These are phyloP conservation scores for Coelastrella sp. DNA, from an alignment of 139 green algal species.

Conservation along the genomic window DNA sequence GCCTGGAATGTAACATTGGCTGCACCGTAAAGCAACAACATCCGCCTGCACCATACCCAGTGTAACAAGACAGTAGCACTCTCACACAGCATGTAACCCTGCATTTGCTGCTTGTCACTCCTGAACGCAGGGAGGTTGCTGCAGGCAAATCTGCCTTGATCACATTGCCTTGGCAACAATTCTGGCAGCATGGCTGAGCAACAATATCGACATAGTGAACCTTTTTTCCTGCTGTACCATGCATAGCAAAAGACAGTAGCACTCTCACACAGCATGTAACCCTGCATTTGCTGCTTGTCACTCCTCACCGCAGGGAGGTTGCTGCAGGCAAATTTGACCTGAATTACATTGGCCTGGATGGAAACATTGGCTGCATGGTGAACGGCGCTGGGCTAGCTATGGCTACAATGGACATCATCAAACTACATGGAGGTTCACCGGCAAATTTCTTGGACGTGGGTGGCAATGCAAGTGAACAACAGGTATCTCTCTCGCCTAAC, in stretches of 20 bases:
- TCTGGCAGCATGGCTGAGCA: no score
- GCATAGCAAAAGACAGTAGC: no score
- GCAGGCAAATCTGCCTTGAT: constrained; percentile 95
- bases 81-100: no score
- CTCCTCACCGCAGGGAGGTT: constrained; percentile 75
- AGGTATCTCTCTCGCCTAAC: no score
- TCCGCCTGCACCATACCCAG: no score
- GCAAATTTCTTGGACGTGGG: constrained; percentile 99
- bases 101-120: no score
- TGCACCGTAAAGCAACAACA: constrained; percentile 92
- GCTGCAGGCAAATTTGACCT: constrained; percentile 93
- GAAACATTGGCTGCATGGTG: constrained; percentile 96
- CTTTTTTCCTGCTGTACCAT: no score
- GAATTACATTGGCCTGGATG: constrained; percentile 99
- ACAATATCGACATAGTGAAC: no score
- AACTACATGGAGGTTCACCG: constrained; percentile 92
- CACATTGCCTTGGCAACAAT: constrained; percentile 95
- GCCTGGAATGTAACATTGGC: constrained; percentile 95
- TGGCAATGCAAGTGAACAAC: constrained; percentile 91
- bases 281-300: no score
- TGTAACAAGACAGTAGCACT: no score
- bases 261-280: no score
- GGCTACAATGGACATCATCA: constrained; percentile 99
- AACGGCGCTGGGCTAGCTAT: constrained; percentile 99
- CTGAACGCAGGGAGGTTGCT: constrained; percentile 78